Evolutionary conservation across 768 basidiomycete species (phyloP), one percentile per base, ranked within the genome.

Genomic region (Sarcomyxa edulis): DNA sequence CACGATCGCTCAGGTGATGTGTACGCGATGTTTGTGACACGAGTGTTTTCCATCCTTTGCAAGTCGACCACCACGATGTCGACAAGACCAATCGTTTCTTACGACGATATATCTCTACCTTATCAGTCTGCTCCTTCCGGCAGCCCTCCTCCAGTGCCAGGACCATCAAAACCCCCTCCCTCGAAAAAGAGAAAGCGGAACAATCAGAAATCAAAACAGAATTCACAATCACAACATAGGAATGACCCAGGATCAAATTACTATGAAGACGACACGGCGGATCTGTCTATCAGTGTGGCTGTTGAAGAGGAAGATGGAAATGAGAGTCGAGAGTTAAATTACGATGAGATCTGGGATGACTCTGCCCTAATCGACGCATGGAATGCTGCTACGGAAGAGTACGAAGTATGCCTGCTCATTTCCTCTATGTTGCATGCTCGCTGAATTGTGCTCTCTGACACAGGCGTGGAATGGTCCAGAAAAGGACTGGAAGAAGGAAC

Each of bases 341-440:
- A 81, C 23, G 73, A 79, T 33, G 87, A 91, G 50, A 78, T 88
- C 25, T 91, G 88, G 88, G 88, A 91, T 47, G 88, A 91, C 54
- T 82, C 84, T 24, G 84, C 83, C 4, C 71, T 91, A 46, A 74
- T 91, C 31, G 71, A 84, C 37, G 88, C 88, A 14, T 90, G 88
- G 88, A 73, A 90, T 54, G 81, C 87, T 43, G 88, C 88, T 12
- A 77, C 71, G 46, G 84, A 84, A 41, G 88, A 91, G 54, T 91
- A 89, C 48, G 71, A 84, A 62, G 78, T 78, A 46, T 32, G 60
- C 58, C 11, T 33, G 35, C 5, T 2, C 15, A 15, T 22, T 14
- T 7, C 18, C 5, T 15, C n/a, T 28, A 5, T 9, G 20, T 14
- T 7, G 20, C n/a, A 27, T 23, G 9, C 9, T 15, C n/a, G 34